These are phyloP conservation scores for Hemileccinum hortonii DNA, from an alignment of 1,284 basidiomycete species.

Conservation along the genomic window DNA sequence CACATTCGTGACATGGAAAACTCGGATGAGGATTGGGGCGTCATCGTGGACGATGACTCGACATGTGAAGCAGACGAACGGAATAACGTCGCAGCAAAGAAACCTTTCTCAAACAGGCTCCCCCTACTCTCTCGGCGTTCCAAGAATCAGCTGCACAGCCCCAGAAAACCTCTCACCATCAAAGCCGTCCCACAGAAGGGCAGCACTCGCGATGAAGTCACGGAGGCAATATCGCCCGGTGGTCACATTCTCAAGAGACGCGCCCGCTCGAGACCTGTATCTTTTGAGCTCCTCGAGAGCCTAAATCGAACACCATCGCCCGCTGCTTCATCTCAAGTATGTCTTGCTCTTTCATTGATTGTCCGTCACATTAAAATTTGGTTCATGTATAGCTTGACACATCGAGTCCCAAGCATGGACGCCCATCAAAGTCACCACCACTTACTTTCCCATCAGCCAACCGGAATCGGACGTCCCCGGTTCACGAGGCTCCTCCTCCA, in stretches of 20 bases:
- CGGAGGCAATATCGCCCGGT: conserved; percentile 67
- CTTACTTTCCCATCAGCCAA: conserved; percentile 37
- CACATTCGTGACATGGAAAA: conserved; percentile 55
- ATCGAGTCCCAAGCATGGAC: conserved; percentile 17
- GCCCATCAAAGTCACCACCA: conserved; percentile 17
- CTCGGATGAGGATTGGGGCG: conserved; percentile 43
- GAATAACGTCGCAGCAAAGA: conserved; percentile 30
- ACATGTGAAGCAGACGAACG: conserved; percentile 47
- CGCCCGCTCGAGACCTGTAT: conserved; percentile 65
- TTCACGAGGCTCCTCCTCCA: conserved; percentile 26
- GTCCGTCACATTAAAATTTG: conserved; percentile 5
- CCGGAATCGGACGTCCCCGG: conserved; percentile 20
- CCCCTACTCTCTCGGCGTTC: conserved; percentile 25
- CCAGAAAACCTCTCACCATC: conserved; percentile 29
- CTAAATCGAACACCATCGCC: conserved; percentile 42
- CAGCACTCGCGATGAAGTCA: conserved; percentile 50
- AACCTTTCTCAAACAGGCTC: conserved; percentile 25
- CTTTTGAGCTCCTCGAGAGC: conserved; percentile 59
- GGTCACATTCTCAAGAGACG: conserved; percentile 71
- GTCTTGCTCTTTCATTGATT: conserved; percentile 13
- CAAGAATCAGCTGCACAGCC: conserved; percentile 24
- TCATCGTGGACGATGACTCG: conserved; percentile 46
- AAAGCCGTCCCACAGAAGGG: conserved; percentile 38
- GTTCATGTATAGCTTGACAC: conserved; percentile 18
- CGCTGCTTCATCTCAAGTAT: conserved; percentile 41